These are phyloP conservation scores for Stephania yunnanensis DNA, from an alignment of 164 flowering plant genomes.

Conservation along the genomic window DNA sequence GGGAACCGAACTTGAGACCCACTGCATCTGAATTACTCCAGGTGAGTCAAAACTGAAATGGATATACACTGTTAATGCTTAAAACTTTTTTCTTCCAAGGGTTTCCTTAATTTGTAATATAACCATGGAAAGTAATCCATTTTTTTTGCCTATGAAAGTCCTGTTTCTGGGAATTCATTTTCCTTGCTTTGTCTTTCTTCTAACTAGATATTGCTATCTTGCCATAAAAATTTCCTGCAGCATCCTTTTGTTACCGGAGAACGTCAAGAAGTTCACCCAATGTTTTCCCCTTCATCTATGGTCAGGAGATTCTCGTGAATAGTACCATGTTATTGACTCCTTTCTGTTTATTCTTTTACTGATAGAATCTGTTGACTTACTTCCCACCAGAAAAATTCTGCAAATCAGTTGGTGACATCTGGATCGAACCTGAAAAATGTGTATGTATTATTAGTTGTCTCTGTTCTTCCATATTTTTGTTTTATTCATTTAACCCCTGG, in stretches of 20 bases:
- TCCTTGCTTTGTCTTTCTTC: not conserved
- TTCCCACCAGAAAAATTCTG: conserved; percentile 38
- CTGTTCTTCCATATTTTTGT: not conserved
- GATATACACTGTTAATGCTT: not conserved
- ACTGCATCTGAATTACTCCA: conserved; percentile 61
- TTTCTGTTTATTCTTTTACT: conserved; percentile 6
- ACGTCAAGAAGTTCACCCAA: conserved; percentile 28
- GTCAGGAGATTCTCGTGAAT: conserved; percentile 26
- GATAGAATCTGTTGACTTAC: conserved; percentile 7
- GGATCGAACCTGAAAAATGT: conserved; percentile 31
- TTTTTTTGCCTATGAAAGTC: not conserved
- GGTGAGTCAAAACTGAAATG: conserved; percentile 30
- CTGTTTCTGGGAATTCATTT: not conserved
- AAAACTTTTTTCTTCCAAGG: not conserved
- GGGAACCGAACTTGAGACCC: conserved; percentile 61
- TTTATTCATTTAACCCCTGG: not conserved
- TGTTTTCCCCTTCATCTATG: conserved; percentile 25
- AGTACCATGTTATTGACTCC: not conserved
- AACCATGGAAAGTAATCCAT: not conserved
- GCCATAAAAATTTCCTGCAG: conserved; percentile 29
- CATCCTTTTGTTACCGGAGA: conserved; percentile 65
- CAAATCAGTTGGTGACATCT: conserved; percentile 26
- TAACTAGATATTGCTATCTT: not conserved
- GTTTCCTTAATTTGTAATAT: not conserved
- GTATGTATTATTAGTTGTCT: conserved; percentile 32